Evolutionary conservation across 805 yeast species (phyloP).

Genomic region (Starmera dryadoides): DNA sequence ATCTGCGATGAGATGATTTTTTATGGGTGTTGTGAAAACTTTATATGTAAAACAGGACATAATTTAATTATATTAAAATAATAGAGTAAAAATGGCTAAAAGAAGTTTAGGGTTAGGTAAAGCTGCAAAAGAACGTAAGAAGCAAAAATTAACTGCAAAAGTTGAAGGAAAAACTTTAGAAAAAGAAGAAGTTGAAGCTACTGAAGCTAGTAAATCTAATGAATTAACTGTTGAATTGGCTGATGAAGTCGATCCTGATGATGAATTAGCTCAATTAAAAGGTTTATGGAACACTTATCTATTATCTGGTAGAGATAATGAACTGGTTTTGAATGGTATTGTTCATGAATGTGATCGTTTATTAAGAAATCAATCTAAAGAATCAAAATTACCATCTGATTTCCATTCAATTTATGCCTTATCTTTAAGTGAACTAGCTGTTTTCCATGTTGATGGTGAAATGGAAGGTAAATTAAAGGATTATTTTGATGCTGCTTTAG

Average conservation of each 20-base stretch:
- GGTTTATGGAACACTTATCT: constrained; percentile 67
- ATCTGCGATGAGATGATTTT: background rate
- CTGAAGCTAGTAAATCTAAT: constrained; percentile 14
- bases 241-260: constrained; percentile 65
- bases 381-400: constrained; percentile 31
- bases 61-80: background rate
- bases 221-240: constrained; percentile 61
- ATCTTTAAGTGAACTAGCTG: constrained; percentile 58
- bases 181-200: constrained; percentile 5
- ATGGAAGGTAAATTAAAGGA: constrained; percentile 36
- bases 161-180: constrained; percentile 8
- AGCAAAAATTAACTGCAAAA: constrained; percentile 23
- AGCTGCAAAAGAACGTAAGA: constrained; percentile 42
- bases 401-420: constrained; percentile 73
- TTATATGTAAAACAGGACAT: background rate
- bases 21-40: too few species aligned
- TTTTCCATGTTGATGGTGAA: constrained; percentile 42
- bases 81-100: constrained; percentile 44
- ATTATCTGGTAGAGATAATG: constrained; percentile 50
- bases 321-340: constrained; percentile 68
- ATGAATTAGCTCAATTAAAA: constrained; percentile 68
- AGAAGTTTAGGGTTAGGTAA: constrained; percentile 63
- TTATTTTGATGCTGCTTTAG: constrained; percentile 65
- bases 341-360: constrained; percentile 89
- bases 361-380: constrained; percentile 34